phyloP scores from a whole-genome alignment of 2,329 filamentous ascomycete species.

The Ophiostoma sp. region DNA sequence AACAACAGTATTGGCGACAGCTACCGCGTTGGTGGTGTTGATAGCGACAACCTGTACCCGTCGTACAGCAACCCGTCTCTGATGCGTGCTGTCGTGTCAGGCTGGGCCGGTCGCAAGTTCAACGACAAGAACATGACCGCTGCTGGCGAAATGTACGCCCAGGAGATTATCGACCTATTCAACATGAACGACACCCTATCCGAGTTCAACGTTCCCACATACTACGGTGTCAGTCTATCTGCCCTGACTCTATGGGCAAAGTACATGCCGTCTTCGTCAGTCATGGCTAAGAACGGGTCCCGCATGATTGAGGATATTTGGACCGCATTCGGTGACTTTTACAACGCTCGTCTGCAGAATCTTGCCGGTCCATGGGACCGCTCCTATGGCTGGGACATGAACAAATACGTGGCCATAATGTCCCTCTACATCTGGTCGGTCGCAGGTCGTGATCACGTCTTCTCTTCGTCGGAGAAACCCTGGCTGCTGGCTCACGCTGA shows the following conservation, averaged over 20 bases:
- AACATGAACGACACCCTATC: slow-evolving; percentile 51
- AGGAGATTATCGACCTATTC: slow-evolving; percentile 54
- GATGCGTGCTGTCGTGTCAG: slow-evolving; percentile 58
- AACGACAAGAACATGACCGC: slow-evolving; percentile 55
- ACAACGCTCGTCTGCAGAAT: slow-evolving; percentile 55
- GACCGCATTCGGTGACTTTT: slow-evolving; percentile 43
- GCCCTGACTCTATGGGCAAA: slow-evolving; percentile 56
- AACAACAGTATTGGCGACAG: slow-evolving; percentile 55
- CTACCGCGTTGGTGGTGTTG: slow-evolving; percentile 56
- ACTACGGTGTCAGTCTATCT: slow-evolving; percentile 56
- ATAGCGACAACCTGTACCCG: slow-evolving; percentile 57
- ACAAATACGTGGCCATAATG: slow-evolving; percentile 54
- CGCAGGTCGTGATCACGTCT: slow-evolving; percentile 43
- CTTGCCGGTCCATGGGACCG: slow-evolving; percentile 62
- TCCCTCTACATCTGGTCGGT: slow-evolving; percentile 55
- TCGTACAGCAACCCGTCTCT: slow-evolving; percentile 38
- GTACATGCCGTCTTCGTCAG: slow-evolving; percentile 48
- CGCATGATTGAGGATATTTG: slow-evolving; percentile 51
- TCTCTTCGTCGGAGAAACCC: slow-evolving; percentile 29
- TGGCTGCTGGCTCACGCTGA: slow-evolving; percentile 50
- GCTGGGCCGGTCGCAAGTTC: slow-evolving; percentile 52
- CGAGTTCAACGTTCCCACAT: slow-evolving; percentile 59
- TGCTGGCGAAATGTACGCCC: slow-evolving; percentile 52
- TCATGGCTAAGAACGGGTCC: slow-evolving; percentile 49
- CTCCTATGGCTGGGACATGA: slow-evolving; percentile 60